A percentile compares a stretch with the other conserved stretches of the same genome.
These are phyloP conservation scores for Hygrophoropsis aurantiaca DNA, from an alignment of 768 basidiomycete species.

Conservation along the genomic window DNA sequence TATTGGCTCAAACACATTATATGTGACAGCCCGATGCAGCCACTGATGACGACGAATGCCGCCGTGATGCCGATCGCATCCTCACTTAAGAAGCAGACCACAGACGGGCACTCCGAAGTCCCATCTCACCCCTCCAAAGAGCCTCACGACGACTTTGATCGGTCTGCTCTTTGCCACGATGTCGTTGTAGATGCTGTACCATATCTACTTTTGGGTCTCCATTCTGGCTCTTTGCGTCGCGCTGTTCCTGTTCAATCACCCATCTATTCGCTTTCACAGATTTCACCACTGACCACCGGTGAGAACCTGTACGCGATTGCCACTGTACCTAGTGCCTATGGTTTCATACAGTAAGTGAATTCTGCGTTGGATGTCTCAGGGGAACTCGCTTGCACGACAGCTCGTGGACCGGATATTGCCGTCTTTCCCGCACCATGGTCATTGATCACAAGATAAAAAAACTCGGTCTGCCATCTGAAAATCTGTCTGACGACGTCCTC, in stretches of 20 bases:
- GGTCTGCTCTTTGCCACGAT: conserved; percentile 94
- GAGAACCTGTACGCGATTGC: conserved; percentile 21
- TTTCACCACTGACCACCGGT: conserved; percentile 95
- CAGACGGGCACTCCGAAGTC: no score
- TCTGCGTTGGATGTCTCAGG: conserved; percentile 98
- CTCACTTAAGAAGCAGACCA: no score
- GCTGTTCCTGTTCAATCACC: conserved; percentile 99
- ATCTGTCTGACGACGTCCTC: conserved; percentile 92
- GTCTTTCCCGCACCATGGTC: conserved; percentile 95
- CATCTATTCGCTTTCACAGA: conserved; percentile 98
- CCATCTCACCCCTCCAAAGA: no score
- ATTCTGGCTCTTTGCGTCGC: conserved; percentile 89
- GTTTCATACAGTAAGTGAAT: conserved; percentile 76
- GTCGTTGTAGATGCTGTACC: conserved; percentile 85
- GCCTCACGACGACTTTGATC: conserved; percentile 86
- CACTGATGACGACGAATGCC: no score
- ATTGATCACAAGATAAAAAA: conserved; percentile 99
- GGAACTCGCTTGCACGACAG: conserved; percentile 96
- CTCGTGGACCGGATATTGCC: conserved; percentile 99
- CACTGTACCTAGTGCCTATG: background rate
- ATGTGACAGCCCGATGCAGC: no score
- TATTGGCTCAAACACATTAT: no score
- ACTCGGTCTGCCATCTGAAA: conserved; percentile 95
- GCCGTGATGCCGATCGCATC: no score
- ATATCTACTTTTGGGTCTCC: conserved; percentile 98